Evolutionary conservation across 495 filamentous ascomycete genomes (phyloP), one percentile per base, ranked within the genome.

Genomic region (Trichoderma parareesei): DNA sequence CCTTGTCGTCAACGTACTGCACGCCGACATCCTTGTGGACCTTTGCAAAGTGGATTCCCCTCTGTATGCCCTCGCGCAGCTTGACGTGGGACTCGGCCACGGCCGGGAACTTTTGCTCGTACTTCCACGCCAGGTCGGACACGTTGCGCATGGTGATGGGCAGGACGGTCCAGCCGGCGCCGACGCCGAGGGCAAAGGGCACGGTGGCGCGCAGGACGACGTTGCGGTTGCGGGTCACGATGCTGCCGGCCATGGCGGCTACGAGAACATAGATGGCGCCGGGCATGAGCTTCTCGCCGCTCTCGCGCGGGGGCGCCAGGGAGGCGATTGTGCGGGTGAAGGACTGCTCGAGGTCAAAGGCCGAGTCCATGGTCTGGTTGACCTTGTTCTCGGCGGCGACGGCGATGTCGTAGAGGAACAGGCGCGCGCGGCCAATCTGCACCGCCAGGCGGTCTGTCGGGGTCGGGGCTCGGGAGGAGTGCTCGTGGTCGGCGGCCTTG

Each of bases 231-330:
- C 94, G 84, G 55, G 89, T 82, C 38, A 96, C 78, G 71, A 98
- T 97, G 68, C 85, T 89, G 44, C 93, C 93, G 40, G 93, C 88
- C 92, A 98, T 96, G 66, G 90, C 86, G 11, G 91, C 85, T 3
- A 98, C 91, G 14, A 96, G 85, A 43, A 96, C 91, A 78, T 97
- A 97, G 66, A 97, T 82, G 44, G 85, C 75, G 5, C 92, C 91
- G 37, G 94, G 94, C 72, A 96, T 84, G 16, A 98, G 81, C 69
- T 84, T 84, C 77, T 98, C 94, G 67, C 88, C 87, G 61, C 85
- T 87, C 72, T 92, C 88, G 65, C 87, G 85, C 11, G 91, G 80
- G 33, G 94, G 94, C 43, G 92, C 92, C 10, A 98, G 85, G 0
- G 87, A 89, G 38, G 92, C 89, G 68, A 98, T 76, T 59, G 94